A percentile compares a stretch with the other conserved stretches of the same genome.
Conservation (phyloP, 176 grass and related monocot genomes). For the Phoenix dactylifera region DNA sequence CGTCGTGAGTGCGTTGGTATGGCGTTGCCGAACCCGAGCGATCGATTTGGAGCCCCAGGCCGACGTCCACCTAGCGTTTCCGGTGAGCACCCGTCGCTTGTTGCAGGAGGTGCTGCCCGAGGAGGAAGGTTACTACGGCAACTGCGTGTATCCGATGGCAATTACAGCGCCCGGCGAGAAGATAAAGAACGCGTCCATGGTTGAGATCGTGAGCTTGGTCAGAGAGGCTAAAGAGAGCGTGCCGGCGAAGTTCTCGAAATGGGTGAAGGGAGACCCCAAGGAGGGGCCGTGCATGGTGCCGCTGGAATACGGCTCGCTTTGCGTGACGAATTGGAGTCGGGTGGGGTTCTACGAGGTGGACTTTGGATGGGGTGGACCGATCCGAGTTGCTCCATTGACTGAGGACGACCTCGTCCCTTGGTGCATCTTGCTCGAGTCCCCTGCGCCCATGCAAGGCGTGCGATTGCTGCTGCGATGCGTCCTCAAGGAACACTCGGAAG, state of each 20-base stretch:
- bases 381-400: not conserved
- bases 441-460: not conserved
- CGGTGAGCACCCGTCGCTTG: slow-evolving; percentile 48
- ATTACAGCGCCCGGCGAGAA: slow-evolving; percentile 16
- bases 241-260: slow-evolving; percentile 16
- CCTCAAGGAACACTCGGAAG: not conserved
- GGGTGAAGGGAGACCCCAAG: not conserved
- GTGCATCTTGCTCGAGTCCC: not conserved
- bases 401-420: not conserved
- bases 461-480: not conserved
- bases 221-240: slow-evolving; percentile 44
- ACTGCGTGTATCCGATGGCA: slow-evolving; percentile 56
- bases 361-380: slow-evolving; percentile 7
- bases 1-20: slow-evolving; percentile 43
- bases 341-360: slow-evolving; percentile 8
- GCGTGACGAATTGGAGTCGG: slow-evolving; percentile 3
- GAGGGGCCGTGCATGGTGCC: not conserved
- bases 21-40: slow-evolving; percentile 52
- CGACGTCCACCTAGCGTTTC: slow-evolving; percentile 45
- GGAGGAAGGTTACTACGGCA: slow-evolving; percentile 44
- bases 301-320: not conserved
- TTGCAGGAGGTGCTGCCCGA: slow-evolving; percentile 25
- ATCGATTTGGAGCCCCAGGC: slow-evolving; percentile 21
- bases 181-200: slow-evolving; percentile 23
- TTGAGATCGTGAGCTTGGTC: slow-evolving; percentile 51